Evolutionary conservation across 306 rosid species (phyloP), one percentile per base, ranked within the genome.

Genomic region (Fragaria ananassa): DNA sequence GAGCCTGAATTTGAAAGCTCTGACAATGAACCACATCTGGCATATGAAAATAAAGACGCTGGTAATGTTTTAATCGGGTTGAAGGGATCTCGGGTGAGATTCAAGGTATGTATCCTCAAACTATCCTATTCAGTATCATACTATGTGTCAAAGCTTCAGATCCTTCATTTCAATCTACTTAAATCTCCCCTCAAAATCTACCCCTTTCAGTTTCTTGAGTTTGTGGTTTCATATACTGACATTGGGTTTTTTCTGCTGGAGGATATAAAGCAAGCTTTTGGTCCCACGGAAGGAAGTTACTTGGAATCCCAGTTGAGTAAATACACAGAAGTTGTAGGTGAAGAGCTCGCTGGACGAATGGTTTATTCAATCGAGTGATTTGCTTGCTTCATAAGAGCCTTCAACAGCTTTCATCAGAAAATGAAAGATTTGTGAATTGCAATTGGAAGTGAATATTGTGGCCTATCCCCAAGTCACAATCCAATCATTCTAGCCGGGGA

Each of bases 251-350:
- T 57, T 50, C 50, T 46, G 14, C 49, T 56, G 81, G 75, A 92
- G 98, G 93, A 96, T 77, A 70, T 96, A 68, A 90, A 46, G 78
- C 76, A 19, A 68, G 87, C 78, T 68, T 53, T 86, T 78, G 79
- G 76, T 78, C 80, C 87, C 0, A 25, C 78, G 49, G 78, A 75
- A 72, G 77, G 81, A 46, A 81, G 74, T 57, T 78, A 82, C 86
- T 77, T 92, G 89, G 96, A 92, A 71, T 47, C 80, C 35, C 97
- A 85, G 87, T 71, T 92, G 93, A 87, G 45, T 71, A 82, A 80
- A 75, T 96, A 90, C 86, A 83, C 42, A 77, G 84, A 78, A 29
- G 93, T 89, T 23, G 99, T 88, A 54, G 98, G 98, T 58, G 44
- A 81, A 45, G 88, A 78, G 80, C 82, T 96, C 9, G 87, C 93